phyloP scores from a whole-genome alignment of 768 basidiomycete genomes.

The Tephrocybe rancida region DNA sequence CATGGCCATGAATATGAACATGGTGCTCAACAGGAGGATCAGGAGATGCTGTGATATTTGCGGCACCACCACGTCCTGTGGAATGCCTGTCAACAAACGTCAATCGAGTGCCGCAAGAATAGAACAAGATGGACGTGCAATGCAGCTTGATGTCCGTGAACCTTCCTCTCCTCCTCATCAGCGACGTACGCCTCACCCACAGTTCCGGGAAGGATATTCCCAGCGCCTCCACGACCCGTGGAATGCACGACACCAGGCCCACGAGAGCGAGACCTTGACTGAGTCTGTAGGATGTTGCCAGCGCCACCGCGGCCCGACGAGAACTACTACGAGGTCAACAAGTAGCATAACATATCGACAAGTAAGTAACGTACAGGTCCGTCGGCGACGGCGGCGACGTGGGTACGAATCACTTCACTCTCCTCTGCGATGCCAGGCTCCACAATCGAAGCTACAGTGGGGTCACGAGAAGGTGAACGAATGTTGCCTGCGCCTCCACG shows the following conservation, averaged over 20 bases:
- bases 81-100: slow-evolving; percentile 52
- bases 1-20: slow-evolving; percentile 16
- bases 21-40: slow-evolving; percentile 40
- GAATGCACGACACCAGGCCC: slow-evolving; percentile 41
- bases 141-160: neutral
- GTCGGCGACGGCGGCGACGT: slow-evolving; percentile 29
- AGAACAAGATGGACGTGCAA: neutral
- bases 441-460: slow-evolving; percentile 19
- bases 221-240: slow-evolving; percentile 64
- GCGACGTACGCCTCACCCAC: neutral
- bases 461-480: slow-evolving; percentile 71
- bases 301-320: slow-evolving; percentile 67
- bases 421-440: slow-evolving; percentile 37
- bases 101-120: neutral
- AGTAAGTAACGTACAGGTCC: slow-evolving; percentile 33
- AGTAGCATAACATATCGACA: neutral
- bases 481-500: slow-evolving; percentile 89
- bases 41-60: slow-evolving; percentile 49
- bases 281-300: slow-evolving; percentile 52
- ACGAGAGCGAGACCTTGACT: slow-evolving; percentile 49
- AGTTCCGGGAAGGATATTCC: slow-evolving; percentile 44
- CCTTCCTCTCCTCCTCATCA: slow-evolving; percentile 2
- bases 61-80: slow-evolving; percentile 69
- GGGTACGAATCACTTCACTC: slow-evolving; percentile 37
- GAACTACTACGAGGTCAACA: slow-evolving; percentile 31